These are phyloP conservation scores for Multifurca ochricompacta DNA, from an alignment of 768 basidiomycete genomes.

Conservation along the genomic window DNA sequence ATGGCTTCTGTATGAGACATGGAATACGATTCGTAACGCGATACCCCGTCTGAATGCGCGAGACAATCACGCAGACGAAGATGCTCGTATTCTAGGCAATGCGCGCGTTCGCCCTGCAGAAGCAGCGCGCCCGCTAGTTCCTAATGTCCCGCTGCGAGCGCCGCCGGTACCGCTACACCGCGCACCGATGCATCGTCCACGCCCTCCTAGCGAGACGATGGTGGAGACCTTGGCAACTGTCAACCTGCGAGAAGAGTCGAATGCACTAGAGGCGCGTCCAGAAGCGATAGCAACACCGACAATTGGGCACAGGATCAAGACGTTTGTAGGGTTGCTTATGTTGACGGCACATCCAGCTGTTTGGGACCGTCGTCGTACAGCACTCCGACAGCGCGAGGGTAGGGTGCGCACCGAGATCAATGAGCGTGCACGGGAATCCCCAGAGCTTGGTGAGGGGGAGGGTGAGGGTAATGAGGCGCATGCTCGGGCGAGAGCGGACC, in stretches of 20 bases:
- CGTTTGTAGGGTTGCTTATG: slow-evolving; percentile 14
- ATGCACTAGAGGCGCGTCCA: slow-evolving; percentile 6
- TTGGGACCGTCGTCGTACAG: slow-evolving; percentile 21
- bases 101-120: slow-evolving; percentile 5
- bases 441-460: background rate
- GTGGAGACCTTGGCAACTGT: slow-evolving; percentile 12
- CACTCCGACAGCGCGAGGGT: slow-evolving; percentile 19
- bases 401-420: slow-evolving; percentile 15
- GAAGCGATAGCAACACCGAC: slow-evolving; percentile 2
- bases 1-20: slow-evolving; percentile 21
- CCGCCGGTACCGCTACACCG: background rate
- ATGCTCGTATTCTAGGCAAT: background rate
- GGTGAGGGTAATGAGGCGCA: slow-evolving; percentile 1
- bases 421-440: background rate
- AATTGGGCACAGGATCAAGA: slow-evolving; percentile 10
- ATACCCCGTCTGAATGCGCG: slow-evolving; percentile 9
- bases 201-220: background rate
- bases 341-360: slow-evolving; percentile 20
- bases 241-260: slow-evolving; percentile 11
- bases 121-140: background rate
- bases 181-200: background rate
- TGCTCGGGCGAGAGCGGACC: background rate
- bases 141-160: background rate
- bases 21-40: slow-evolving; percentile 21
- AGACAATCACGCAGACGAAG: slow-evolving; percentile 1